phyloP scores from a whole-genome alignment of 192 early-diverging fungal species.

The Mortierella hygrophila region DNA sequence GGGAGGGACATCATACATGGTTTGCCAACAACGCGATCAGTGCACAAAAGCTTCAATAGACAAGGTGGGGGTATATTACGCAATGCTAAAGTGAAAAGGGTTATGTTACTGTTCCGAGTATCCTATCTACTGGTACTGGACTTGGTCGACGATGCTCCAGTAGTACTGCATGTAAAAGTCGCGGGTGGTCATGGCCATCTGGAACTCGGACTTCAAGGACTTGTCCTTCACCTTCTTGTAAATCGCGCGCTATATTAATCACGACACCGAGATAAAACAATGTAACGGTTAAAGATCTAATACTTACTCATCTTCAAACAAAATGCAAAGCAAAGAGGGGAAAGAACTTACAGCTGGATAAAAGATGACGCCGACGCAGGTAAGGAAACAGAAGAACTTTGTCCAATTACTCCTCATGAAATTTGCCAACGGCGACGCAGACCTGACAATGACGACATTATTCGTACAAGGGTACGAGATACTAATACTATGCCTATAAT shows the following conservation, averaged over 20 bases:
- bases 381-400: slow-evolving; percentile 44
- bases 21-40: too few species aligned
- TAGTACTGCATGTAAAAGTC: slow-evolving; percentile 50
- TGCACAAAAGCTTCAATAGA: too few species aligned
- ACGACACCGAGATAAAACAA: not conserved
- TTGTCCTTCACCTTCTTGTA: slow-evolving; percentile 44
- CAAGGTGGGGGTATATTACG: not conserved
- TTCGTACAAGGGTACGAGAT: slow-evolving; percentile 51
- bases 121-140: slow-evolving; percentile 14
- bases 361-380: slow-evolving; percentile 46
- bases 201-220: slow-evolving; percentile 45
- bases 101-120: not conserved
- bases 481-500: slow-evolving; percentile 33
- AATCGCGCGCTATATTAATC: slow-evolving; percentile 21
- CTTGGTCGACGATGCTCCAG: slow-evolving; percentile 49
- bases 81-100: not conserved
- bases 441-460: slow-evolving; percentile 43
- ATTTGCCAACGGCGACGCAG: slow-evolving; percentile 29
- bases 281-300: not conserved
- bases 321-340: not conserved
- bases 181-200: slow-evolving; percentile 48
- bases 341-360: slow-evolving; percentile 38
- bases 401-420: slow-evolving; percentile 49
- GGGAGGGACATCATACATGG: too few species aligned
- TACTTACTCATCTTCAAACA: not conserved